Percentiles rank a stretch among this genome's conserved stretches.
phyloP scores from a whole-genome alignment of 257 asterid genomes.

The Jacaranda copaia region DNA sequence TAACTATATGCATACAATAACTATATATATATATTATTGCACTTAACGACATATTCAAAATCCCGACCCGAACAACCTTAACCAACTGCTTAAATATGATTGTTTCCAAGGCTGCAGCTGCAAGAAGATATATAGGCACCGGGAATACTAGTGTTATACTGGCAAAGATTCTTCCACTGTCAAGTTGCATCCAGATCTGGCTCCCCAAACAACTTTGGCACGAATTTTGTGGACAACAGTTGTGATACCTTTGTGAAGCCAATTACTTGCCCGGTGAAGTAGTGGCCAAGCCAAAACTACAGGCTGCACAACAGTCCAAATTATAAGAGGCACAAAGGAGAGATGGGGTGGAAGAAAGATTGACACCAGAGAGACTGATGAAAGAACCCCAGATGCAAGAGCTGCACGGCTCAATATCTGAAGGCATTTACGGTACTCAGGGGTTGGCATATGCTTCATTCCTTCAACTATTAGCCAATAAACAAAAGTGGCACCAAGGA shows the following conservation, averaged over 20 bases:
- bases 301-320: background rate
- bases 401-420: background rate
- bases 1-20: no score
- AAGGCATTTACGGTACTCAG: no score
- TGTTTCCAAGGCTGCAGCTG: no score
- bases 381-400: background rate
- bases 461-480: conserved; percentile 17
- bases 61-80: no score
- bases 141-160: no score
- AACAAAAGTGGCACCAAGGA: background rate
- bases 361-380: background rate
- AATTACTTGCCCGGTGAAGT: background rate
- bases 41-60: no score
- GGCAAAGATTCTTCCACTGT: conserved; percentile 1
- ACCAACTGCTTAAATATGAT: no score
- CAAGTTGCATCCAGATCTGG: no score
- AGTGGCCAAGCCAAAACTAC: conserved; percentile 1
- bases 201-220: background rate
- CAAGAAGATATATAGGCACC: no score
- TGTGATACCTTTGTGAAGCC: background rate
- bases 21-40: no score
- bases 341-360: background rate
- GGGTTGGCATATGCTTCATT: background rate
- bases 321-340: background rate
- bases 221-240: background rate